These are phyloP conservation scores for Gracilaria gracilis DNA, from an alignment of 23 red algal species.

Conservation along the genomic window DNA sequence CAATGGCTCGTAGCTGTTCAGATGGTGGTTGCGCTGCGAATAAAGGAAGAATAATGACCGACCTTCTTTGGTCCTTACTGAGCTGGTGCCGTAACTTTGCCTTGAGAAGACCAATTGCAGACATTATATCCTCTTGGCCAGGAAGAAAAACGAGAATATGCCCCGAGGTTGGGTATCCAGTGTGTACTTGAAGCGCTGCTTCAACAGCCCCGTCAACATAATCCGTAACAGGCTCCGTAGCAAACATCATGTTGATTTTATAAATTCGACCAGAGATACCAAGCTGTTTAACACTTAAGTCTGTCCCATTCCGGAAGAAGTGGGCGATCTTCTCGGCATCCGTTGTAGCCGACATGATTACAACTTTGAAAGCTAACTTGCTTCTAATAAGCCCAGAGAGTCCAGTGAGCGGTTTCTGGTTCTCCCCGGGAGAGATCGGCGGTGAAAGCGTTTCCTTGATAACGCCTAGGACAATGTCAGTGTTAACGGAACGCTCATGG, in stretches of 20 bases:
- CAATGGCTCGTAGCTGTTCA: slow-evolving; percentile 72
- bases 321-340: slow-evolving; percentile 72
- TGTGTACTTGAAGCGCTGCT: slow-evolving; percentile 85
- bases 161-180: slow-evolving; percentile 57
- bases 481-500: slow-evolving; percentile 92
- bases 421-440: background rate
- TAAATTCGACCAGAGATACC: slow-evolving; percentile 74
- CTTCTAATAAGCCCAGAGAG: slow-evolving; percentile 28
- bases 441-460: slow-evolving; percentile 61
- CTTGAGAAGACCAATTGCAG: slow-evolving; percentile 72
- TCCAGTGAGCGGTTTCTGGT: slow-evolving; percentile 25
- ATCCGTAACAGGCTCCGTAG: slow-evolving; percentile 69
- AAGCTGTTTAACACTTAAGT: slow-evolving; percentile 44
- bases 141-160: slow-evolving; percentile 97
- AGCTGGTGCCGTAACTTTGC: slow-evolving; percentile 47
- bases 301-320: slow-evolving; percentile 55
- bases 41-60: slow-evolving; percentile 53
- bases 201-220: slow-evolving; percentile 87
- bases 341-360: slow-evolving; percentile 92
- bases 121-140: slow-evolving; percentile 96
- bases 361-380: slow-evolving; percentile 80
- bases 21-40: slow-evolving; percentile 76
- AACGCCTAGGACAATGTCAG: slow-evolving; percentile 89
- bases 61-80: slow-evolving; percentile 23
- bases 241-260: slow-evolving; percentile 80